Evolutionary conservation across 306 rosid species (phyloP).

Genomic region (Cyamopsis tetragonoloba): DNA sequence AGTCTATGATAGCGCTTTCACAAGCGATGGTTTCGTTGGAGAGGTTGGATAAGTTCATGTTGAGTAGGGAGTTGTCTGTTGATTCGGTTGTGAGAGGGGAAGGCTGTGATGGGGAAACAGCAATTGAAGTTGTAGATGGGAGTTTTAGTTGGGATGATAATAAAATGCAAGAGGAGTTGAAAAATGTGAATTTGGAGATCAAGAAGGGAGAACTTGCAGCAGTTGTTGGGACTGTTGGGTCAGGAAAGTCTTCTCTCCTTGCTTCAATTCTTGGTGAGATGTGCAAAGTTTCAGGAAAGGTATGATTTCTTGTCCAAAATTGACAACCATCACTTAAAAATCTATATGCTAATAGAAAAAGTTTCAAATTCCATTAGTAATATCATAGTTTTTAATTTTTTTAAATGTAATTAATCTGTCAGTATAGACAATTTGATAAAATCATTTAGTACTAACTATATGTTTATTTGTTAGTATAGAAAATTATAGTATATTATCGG

Average conservation of each 20-base stretch:
- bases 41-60: conserved; percentile 63
- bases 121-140: conserved; percentile 57
- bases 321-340: too few relatives aligned
- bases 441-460: too few relatives aligned
- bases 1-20: conserved; percentile 63
- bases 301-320: conserved; percentile 27
- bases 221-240: conserved; percentile 80
- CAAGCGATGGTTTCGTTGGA: conserved; percentile 71
- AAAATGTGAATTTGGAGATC: conserved; percentile 45
- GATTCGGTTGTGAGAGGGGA: conserved; percentile 51
- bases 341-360: too few relatives aligned
- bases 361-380: too few relatives aligned
- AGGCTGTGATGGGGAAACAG: conserved; percentile 32
- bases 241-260: conserved; percentile 80
- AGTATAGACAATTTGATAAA: too few relatives aligned
- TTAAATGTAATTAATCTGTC: too few relatives aligned
- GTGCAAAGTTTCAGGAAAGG: conserved; percentile 65
- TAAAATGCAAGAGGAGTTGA: conserved; percentile 38
- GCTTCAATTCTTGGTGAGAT: conserved; percentile 77
- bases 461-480: too few relatives aligned
- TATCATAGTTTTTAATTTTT: too few relatives aligned
- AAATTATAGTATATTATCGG: too few relatives aligned
- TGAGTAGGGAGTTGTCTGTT: conserved; percentile 50
- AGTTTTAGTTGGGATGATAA: conserved; percentile 76
- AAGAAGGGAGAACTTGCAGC: conserved; percentile 60